Evolutionary conservation across 192 early-diverging fungal genomes (phyloP).

Genomic region (Coemansia sp.): DNA sequence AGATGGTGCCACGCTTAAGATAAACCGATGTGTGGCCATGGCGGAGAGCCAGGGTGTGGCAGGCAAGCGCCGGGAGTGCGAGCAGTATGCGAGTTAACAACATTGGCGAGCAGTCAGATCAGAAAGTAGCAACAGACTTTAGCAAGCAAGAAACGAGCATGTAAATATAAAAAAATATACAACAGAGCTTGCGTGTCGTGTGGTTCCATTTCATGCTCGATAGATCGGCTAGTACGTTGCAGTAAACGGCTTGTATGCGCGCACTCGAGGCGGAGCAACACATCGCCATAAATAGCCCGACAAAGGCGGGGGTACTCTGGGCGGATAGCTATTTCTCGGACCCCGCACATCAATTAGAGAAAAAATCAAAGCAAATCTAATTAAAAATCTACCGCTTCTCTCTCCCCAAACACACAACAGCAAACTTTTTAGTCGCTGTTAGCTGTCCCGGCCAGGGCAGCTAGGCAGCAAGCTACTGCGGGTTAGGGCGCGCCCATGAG

Average conservation of each 20-base stretch:
- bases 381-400: too few relatives aligned
- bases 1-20: constrained; percentile 39
- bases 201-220: neutral
- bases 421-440: too few relatives aligned
- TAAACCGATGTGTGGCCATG: constrained; percentile 37
- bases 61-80: constrained; percentile 3
- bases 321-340: too few relatives aligned
- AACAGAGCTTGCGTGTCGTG: neutral
- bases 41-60: neutral
- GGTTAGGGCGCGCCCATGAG: too few relatives aligned
- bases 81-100: neutral
- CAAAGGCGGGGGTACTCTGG: too few relatives aligned
- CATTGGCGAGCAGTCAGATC: neutral
- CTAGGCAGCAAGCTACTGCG: too few relatives aligned
- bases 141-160: too few relatives aligned
- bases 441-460: too few relatives aligned
- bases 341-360: too few relatives aligned
- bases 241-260: neutral
- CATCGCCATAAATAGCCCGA: neutral
- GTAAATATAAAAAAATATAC: neutral
- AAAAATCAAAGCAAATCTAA: too few relatives aligned
- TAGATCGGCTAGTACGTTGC: too few relatives aligned
- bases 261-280: neutral
- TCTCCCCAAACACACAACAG: too few relatives aligned
- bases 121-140: neutral